Conservation (phyloP, 2,329 filamentous ascomycete species). For the Trichophyton verrucosum region DNA sequence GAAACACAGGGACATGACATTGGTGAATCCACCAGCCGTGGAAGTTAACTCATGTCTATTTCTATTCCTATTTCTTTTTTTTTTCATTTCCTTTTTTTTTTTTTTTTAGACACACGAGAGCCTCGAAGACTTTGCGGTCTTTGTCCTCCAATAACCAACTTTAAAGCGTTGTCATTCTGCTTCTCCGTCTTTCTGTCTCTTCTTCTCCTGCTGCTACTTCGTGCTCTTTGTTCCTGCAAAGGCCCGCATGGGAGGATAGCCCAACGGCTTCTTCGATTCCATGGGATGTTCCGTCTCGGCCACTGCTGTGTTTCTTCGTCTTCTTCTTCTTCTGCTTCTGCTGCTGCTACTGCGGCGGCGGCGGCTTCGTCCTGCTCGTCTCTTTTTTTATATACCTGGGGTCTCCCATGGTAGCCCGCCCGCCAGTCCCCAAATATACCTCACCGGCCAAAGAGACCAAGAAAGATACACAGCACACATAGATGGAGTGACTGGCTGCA, state of each 20-base stretch:
- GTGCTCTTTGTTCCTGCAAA: constrained; percentile 3
- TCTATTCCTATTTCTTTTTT: background rate
- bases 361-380: background rate
- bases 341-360: background rate
- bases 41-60: background rate
- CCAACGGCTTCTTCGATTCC: background rate
- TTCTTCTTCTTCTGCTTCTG: background rate
- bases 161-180: background rate
- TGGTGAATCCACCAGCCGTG: background rate
- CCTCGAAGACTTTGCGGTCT: constrained; percentile 3
- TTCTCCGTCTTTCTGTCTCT: no score
- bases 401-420: no score
- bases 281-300: background rate
- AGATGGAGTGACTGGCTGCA: no score
- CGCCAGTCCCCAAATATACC: no score
- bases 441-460: no score
- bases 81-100: background rate
- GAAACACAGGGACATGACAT: no score
- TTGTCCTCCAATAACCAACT: constrained; percentile 4
- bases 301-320: background rate
- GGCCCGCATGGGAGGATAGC: background rate
- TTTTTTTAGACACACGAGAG: background rate
- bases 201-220: no score
- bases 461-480: no score
- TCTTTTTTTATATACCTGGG: background rate